phyloP scores from a whole-genome alignment of 2,329 filamentous ascomycete species.

The Capronia epimyces region DNA sequence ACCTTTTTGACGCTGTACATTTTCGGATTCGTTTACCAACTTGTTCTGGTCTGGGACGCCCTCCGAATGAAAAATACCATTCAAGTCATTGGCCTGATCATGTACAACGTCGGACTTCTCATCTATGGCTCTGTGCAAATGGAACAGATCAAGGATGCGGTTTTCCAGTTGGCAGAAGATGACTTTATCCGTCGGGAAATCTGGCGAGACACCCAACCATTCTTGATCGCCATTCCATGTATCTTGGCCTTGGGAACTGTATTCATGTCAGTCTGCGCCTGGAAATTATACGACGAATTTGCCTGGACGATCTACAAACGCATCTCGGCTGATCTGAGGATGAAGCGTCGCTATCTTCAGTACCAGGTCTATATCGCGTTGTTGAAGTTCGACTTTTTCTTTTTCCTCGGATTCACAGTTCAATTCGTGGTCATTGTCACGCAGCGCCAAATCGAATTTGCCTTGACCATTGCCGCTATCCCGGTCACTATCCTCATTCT shows the following conservation, averaged over 20 bases:
- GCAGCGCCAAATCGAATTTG: conserved; percentile 66
- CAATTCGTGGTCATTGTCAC: conserved; percentile 94
- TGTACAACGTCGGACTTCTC: conserved; percentile 85
- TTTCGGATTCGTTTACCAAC: conserved; percentile 90
- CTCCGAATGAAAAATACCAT: conserved; percentile 95
- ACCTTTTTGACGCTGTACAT: conserved; percentile 96
- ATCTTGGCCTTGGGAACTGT: conserved; percentile 73
- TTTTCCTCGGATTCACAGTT: conserved; percentile 97
- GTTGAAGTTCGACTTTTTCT: conserved; percentile 99
- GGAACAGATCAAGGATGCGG: conserved; percentile 76
- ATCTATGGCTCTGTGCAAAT: conserved; percentile 91
- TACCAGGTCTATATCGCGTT: conserved; percentile 99
- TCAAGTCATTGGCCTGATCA: conserved; percentile 89
- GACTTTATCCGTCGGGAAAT: conserved; percentile 51
- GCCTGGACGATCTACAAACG: conserved; percentile 99
- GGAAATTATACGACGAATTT: conserved; percentile 97
- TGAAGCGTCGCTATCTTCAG: conserved; percentile 93
- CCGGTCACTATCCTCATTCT: conserved; percentile 88
- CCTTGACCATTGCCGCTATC: conserved; percentile 80
- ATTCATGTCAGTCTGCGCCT: conserved; percentile 69
- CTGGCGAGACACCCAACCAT: conserved; percentile 66
- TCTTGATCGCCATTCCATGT: conserved; percentile 76
- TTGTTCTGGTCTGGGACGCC: conserved; percentile 87
- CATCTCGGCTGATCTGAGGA: conserved; percentile 91
- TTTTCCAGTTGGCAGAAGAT: conserved; percentile 48